A percentile compares a stretch with the other conserved stretches of the same genome.
Conservation (phyloP, 345 rosid species). For the Pugionium dolabratum region DNA sequence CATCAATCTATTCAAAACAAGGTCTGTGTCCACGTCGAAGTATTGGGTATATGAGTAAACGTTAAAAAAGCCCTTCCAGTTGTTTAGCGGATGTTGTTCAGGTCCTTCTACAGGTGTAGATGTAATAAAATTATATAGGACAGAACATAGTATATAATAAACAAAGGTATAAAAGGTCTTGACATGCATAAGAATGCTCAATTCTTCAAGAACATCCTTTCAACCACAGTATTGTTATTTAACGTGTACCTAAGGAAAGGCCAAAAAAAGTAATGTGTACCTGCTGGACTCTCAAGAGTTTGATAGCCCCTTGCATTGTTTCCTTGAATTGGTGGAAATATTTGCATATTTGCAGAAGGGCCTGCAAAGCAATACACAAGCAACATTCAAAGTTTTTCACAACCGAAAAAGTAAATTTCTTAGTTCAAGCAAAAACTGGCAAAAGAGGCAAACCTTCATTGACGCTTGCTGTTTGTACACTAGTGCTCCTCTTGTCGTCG, state of each 20-base stretch:
- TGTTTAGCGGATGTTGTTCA: slow-evolving; percentile 76
- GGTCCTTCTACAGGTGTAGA: slow-evolving; percentile 56
- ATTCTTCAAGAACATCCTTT: too few species aligned
- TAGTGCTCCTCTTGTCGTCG: slow-evolving; percentile 50
- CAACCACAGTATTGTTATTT: too few species aligned
- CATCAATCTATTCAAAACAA: slow-evolving; percentile 75
- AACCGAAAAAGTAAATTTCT: background rate
- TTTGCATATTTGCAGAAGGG: slow-evolving; percentile 71
- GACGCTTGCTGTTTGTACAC: slow-evolving; percentile 31
- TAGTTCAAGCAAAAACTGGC: background rate
- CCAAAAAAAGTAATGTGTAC: too few species aligned
- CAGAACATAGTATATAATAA: background rate
- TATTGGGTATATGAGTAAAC: slow-evolving; percentile 79
- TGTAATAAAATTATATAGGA: background rate
- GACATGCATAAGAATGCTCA: too few species aligned
- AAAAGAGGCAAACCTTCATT: slow-evolving; percentile 53
- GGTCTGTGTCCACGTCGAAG: slow-evolving; percentile 86
- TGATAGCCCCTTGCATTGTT: slow-evolving; percentile 54
- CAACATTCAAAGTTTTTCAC: slow-evolving; percentile 16
- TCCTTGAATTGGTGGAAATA: slow-evolving; percentile 63
- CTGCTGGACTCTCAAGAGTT: slow-evolving; percentile 45
- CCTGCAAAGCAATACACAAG: slow-evolving; percentile 44
- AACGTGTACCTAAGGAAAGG: too few species aligned
- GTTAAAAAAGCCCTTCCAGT: slow-evolving; percentile 80
- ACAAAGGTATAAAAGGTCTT: background rate